phyloP scores from a whole-genome alignment of 352 stramenopile genomes.

The Pythium vanterpoolii region DNA sequence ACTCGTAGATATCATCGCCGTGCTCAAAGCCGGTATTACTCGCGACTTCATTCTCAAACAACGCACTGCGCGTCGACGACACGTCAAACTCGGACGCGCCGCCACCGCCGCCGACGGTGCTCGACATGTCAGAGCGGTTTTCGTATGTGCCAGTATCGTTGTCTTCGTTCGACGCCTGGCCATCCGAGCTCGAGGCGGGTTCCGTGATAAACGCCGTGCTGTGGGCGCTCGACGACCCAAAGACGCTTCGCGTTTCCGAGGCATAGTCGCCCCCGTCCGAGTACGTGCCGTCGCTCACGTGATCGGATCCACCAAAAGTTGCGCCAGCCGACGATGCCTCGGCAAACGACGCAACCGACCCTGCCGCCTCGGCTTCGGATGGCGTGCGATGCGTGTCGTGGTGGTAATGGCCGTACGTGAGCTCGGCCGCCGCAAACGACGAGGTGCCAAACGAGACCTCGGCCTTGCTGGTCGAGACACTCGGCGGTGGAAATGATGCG shows the following conservation, averaged over 20 bases:
- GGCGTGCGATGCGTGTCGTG: conserved; percentile 28
- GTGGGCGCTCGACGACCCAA: conserved; percentile 67
- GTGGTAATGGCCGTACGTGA: conserved; percentile 26
- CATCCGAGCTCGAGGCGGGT: conserved; percentile 71
- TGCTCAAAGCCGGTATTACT: conserved; percentile 24
- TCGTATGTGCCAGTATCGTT: conserved; percentile 19
- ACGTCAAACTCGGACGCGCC: conserved; percentile 25
- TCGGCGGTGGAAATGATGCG: neutral
- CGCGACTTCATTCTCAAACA: conserved; percentile 25
- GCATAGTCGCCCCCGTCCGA: conserved; percentile 49
- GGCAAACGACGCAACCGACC: conserved; percentile 66
- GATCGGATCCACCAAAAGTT: conserved; percentile 73
- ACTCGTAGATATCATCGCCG: conserved; percentile 9
- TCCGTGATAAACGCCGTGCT: conserved; percentile 73
- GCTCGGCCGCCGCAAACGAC: conserved; percentile 21
- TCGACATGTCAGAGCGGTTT: conserved; percentile 25
- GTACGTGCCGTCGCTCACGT: conserved; percentile 57
- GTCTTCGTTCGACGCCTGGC: conserved; percentile 56
- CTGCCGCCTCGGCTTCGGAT: conserved; percentile 23
- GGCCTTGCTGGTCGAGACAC: conserved; percentile 1
- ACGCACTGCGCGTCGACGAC: conserved; percentile 20
- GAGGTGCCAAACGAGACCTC: conserved; percentile 28
- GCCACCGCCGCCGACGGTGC: conserved; percentile 25
- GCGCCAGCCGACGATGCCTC: conserved; percentile 60
- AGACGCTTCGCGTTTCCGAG: conserved; percentile 68